Evolutionary conservation across 2,329 filamentous ascomycete genomes (phyloP), one percentile per base, ranked within the genome.

Genomic region (Diaporthe caulivora): DNA sequence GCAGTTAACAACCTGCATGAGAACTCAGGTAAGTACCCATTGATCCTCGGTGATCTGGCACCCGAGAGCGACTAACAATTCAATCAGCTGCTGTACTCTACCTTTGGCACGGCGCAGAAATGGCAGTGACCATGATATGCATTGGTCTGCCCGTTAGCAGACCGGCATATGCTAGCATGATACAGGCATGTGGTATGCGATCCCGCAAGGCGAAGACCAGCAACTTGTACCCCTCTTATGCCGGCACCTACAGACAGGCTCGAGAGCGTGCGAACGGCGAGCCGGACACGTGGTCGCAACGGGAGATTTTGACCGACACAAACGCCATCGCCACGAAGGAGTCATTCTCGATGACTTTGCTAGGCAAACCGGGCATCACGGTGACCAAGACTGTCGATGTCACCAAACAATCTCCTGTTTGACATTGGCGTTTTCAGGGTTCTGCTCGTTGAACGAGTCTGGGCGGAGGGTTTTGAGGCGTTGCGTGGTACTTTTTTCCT

Each of bases 41-140:
- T 40, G 4, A 1, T 15, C 17, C 9, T 31, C 13, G 15, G 31
- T 49, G 5, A 10, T 53, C 34, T 51, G 15, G 26, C 15, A n/a
- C 31, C 18, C 11, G 15, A 11, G 9, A 13, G 15, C 15, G 8
- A n/a, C 60, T 74, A 40, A 72, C 70, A 37, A 9, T 3, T 1
- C 13, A 15, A 13, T 55, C 37, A 75, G 73, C 73, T 40, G 71
- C 73, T 11, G 70, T 75, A 4, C 73, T 75, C 37, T 75, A 75
- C 49, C 70, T 75, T 17, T 75, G 73, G 73, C 73, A 75, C 42
- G 73, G 73, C 13, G 71, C 73, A 47, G 73, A 75, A n/a, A 75
- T 75, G 73, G 73, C 73, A 53, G 73, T 75, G 21, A 75, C 73
- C 17, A 75, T 75, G 73, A 75, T 75, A 54, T 75, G 73, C 71